These are phyloP conservation scores for Penicillium corylophilum DNA, from an alignment of 2,329 filamentous ascomycete species.

Conservation along the genomic window DNA sequence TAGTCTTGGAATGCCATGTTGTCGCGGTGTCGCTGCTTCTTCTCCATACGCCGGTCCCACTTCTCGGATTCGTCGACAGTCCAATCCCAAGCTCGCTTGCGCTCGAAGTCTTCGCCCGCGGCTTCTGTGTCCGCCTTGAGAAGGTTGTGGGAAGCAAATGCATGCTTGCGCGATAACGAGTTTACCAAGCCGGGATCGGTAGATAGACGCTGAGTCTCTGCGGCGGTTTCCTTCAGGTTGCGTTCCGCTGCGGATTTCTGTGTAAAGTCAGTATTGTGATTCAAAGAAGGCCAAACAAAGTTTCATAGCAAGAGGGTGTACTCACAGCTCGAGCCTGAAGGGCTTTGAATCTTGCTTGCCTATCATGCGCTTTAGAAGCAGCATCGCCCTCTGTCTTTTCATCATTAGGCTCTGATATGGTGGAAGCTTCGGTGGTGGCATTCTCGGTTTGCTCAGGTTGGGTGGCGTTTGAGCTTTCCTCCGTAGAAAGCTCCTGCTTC, in stretches of 20 bases:
- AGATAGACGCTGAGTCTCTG: conserved; percentile 75
- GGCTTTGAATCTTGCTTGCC: conserved; percentile 80
- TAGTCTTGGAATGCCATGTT: conserved; percentile 91
- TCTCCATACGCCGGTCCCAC: conserved; percentile 88
- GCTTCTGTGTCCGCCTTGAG: conserved; percentile 88
- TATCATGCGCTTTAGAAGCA: conserved; percentile 53
- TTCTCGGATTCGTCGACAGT: conserved; percentile 89
- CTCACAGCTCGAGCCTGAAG: conserved; percentile 72
- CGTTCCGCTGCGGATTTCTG: conserved; percentile 44
- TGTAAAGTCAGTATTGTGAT: conserved; percentile 20
- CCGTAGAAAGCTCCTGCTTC: conserved; percentile 13
- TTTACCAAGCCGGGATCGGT: conserved; percentile 75
- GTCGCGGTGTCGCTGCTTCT: conserved; percentile 77
- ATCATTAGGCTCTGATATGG: conserved; percentile 11
- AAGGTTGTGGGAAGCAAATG: conserved; percentile 86
- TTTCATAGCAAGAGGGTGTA: neutral
- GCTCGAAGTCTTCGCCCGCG: conserved; percentile 87
- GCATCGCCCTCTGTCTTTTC: conserved; percentile 25
- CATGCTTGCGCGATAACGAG: conserved; percentile 79
- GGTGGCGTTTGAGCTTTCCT: conserved; percentile 12
- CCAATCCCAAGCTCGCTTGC: conserved; percentile 98
- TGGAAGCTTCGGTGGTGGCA: conserved; percentile 8
- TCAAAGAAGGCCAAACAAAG: no score
- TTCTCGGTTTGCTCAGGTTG: conserved; percentile 11
- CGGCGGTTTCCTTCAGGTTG: conserved; percentile 81